phyloP scores from a whole-genome alignment of 2,329 filamentous ascomycete species.

The Aspergillus cejpii region DNA sequence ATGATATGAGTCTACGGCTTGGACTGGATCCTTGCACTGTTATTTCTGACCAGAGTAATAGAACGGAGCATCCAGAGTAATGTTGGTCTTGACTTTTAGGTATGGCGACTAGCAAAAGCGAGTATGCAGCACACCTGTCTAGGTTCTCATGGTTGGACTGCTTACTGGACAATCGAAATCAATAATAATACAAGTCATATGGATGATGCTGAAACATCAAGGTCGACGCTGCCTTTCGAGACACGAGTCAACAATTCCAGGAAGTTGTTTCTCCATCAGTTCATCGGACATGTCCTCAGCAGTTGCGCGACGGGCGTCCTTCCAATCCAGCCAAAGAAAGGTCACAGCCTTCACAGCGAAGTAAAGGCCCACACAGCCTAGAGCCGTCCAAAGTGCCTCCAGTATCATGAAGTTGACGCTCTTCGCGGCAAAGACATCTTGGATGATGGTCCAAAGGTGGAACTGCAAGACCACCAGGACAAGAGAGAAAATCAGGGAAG shows the following conservation, averaged over 20 bases:
- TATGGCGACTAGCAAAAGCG: neutral
- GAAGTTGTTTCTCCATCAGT: conserved; percentile 2
- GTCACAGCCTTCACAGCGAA: conserved; percentile 2
- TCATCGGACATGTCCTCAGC: neutral
- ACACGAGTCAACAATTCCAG: conserved; percentile 1
- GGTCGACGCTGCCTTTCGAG: conserved; percentile 4
- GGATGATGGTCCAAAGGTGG: neutral
- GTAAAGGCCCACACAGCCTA: neutral
- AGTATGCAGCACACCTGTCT: neutral
- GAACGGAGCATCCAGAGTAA: neutral
- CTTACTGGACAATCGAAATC: too few relatives aligned
- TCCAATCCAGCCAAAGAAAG: conserved; percentile 5
- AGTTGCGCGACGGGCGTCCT: neutral
- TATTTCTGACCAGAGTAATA: neutral
- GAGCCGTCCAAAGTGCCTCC: neutral
- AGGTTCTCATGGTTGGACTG: neutral
- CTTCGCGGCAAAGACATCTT: neutral
- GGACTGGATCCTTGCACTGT: neutral
- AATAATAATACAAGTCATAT: neutral
- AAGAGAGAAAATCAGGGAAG: neutral
- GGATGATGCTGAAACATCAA: neutral
- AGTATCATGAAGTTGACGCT: neutral
- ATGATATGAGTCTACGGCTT: conserved; percentile 2
- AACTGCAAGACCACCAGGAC: neutral
- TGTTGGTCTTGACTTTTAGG: neutral